Evolutionary conservation across 805 yeast species (phyloP), one percentile per base, ranked within the genome.

Genomic region (Vanderwaltozyma tropicalis): DNA sequence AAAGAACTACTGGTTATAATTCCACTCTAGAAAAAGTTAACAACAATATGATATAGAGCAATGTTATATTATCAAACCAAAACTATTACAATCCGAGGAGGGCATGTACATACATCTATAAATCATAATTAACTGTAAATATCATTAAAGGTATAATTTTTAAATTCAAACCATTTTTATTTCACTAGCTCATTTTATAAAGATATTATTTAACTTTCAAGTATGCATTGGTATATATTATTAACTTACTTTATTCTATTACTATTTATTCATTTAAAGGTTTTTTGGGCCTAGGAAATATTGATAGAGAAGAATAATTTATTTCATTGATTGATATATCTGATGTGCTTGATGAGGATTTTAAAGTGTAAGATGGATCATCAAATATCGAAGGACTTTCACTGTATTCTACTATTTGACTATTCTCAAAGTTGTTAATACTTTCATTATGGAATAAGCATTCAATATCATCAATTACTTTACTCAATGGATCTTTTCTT

Each of bases 1-100:
- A 74, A 38, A 72, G 74, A 46, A 56, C 58, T 8, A 44, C 49
- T 13, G 60, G 61, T 5, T 51, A 46, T 29, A 44, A 44, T 24
- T 50, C 61, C 5, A 43, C 54, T 6, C 32, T 57, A 21, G 57
- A 52, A 25, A 43, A 34, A 14, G 15, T 31, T 10, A 24, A 37
- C 13, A 32, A 32, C 16, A 32, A 25, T n/a, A 37, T 32, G n/a
- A 17, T 28, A 37, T 37, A 16, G n/a, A n/a, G n/a, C n/a, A n/a
- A n/a, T n/a, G n/a, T n/a, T n/a, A n/a, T n/a, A n/a, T n/a, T n/a
- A n/a, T n/a, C n/a, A n/a, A n/a, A n/a, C n/a, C n/a, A n/a, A n/a
- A n/a, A n/a, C n/a, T n/a, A n/a, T n/a, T n/a, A n/a, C n/a, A n/a
- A n/a, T n/a, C n/a, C n/a, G n/a, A n/a, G n/a, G n/a, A n/a, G n/a